Evolutionary conservation across 78 protist genomes (phyloP), one percentile per base, ranked within the genome.

Genomic region (Dictyostelium purpureum): DNA sequence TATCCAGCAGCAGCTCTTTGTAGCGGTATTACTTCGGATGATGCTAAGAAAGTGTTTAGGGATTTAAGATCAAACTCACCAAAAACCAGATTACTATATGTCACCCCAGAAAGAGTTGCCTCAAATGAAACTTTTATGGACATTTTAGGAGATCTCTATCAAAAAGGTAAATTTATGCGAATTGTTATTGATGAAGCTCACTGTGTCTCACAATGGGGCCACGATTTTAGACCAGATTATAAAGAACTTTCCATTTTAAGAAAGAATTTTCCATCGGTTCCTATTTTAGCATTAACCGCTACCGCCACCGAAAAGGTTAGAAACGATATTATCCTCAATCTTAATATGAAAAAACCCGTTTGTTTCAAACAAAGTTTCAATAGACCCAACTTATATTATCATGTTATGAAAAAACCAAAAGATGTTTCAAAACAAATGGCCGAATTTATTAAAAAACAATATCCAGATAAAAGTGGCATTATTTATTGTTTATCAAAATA

Each of bases 121-220:
- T 75, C 79, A 59, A 67, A 75, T 40, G 69, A 47, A 10, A 16
- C 83, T 0, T 42, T 85, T 18, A 61, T 67, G 35, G 19, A 24
- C 0, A 33, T 73, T 7, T 69, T 91, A 24, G 19, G 35, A 1
- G 2, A 7, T 5, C 67, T 90, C 14, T 6, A 75, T 37, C 19
- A 42, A 0, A 51, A 35, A 3, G 83, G 87, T 18, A 4, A 18
- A 49, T 54, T 91, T 28, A 11, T 24, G 31, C 89, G 97, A 33
- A 33, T 96, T 14, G 98, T 95, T 38, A 77, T 99, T 43, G 99
- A 99, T 80, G 99, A 99, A 80, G 99, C 99, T 2, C 99, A 99
- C 94, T 99, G 99, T 77, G 90, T 99, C 35, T 57, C 94, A 19
- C 96, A 96, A 65, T 99, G 99, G 99, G 99, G 99, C 12, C 98